Evolutionary conservation across 83 land plant genomes (phyloP).

Genomic region (Larix sibirica): DNA sequence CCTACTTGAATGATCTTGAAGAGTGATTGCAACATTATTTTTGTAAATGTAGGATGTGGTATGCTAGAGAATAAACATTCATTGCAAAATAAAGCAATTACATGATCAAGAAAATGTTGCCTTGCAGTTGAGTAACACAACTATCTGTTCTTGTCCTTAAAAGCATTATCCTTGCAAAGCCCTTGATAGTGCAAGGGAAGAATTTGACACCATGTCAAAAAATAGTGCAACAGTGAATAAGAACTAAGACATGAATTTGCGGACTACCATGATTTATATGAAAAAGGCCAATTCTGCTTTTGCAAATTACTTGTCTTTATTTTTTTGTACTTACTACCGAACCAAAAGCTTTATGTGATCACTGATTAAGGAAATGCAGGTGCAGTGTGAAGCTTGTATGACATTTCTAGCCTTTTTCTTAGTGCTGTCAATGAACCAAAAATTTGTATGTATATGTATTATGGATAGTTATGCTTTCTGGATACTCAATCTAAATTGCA

Average conservation of each 20-base stretch:
- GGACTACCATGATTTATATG: background rate
- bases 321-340: background rate
- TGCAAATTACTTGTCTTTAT: background rate
- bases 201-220: background rate
- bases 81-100: too few species aligned
- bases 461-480: background rate
- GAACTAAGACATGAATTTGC: background rate
- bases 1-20: too few species aligned
- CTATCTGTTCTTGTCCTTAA: background rate
- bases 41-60: too few species aligned
- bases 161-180: background rate
- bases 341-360: conserved; percentile 2
- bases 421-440: background rate
- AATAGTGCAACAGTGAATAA: background rate
- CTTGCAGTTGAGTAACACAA: too few species aligned
- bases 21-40: too few species aligned
- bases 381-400: background rate
- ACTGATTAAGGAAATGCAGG: background rate
- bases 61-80: too few species aligned
- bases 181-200: background rate
- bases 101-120: too few species aligned
- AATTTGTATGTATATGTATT: background rate
- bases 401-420: background rate
- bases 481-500: background rate
- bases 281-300: background rate